Evolutionary conservation across 2,329 filamentous ascomycete species (phyloP).

Genomic region (Aureobasidium subglaciale): DNA sequence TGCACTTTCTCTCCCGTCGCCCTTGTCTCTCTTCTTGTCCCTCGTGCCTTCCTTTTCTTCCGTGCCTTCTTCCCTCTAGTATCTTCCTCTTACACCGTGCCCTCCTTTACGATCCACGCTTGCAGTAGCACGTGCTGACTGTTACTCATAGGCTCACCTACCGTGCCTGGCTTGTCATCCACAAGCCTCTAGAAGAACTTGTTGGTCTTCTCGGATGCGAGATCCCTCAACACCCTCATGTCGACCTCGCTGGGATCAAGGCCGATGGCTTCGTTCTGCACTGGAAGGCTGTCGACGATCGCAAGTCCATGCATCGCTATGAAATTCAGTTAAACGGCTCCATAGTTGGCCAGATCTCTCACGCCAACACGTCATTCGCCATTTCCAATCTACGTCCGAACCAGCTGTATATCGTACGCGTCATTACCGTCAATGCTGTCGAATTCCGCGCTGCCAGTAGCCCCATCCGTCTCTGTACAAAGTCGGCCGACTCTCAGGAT

Average conservation of each 20-base stretch:
- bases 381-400: conserved; percentile 81
- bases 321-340: conserved; percentile 83
- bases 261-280: conserved; percentile 81
- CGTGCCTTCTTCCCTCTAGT: background rate
- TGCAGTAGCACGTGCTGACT: conserved; percentile 3
- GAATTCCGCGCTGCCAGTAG: conserved; percentile 89
- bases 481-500: conserved; percentile 35
- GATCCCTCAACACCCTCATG: conserved; percentile 80
- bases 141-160: conserved; percentile 62
- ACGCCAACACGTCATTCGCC: conserved; percentile 78
- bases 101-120: too few relatives aligned
- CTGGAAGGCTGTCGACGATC: conserved; percentile 56
- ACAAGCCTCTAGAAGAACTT: conserved; percentile 84
- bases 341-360: conserved; percentile 74
- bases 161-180: conserved; percentile 79
- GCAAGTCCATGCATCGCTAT: conserved; percentile 71
- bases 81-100: background rate
- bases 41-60: background rate
- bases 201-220: conserved; percentile 89
- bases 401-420: conserved; percentile 87
- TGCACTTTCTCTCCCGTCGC: too few relatives aligned
- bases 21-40: background rate
- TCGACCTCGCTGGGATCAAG: conserved; percentile 84
- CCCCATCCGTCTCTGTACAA: conserved; percentile 75
- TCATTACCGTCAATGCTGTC: conserved; percentile 82